Conservation (phyloP, 139 green algal genomes). For the Diplosphaera chodatii region DNA sequence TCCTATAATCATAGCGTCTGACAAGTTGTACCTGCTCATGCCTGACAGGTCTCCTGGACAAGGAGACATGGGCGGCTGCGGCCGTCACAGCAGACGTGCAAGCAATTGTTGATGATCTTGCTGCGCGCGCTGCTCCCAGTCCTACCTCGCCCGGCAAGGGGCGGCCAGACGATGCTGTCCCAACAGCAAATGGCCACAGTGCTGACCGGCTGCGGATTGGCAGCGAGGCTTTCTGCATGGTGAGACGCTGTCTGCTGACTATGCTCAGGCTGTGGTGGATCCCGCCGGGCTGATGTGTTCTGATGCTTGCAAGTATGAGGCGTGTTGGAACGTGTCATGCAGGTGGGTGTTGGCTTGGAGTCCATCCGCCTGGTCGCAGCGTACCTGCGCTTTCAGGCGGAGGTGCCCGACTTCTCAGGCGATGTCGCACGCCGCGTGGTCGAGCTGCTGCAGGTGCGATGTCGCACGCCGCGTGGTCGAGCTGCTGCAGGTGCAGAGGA, state of each 20-base stretch:
- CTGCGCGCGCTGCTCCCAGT: slow-evolving; percentile 5
- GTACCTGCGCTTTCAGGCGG: slow-evolving; percentile 34
- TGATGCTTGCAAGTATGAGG: too few relatives aligned
- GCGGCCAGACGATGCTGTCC: background rate
- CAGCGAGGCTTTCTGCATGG: background rate
- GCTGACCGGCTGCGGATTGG: background rate
- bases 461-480: too few relatives aligned
- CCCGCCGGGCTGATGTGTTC: too few relatives aligned
- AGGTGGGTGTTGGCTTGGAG: background rate
- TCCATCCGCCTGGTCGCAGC: slow-evolving; percentile 47
- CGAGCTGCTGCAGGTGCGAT: slow-evolving; percentile 65
- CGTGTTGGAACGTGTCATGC: too few relatives aligned
- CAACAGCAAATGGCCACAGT: background rate
- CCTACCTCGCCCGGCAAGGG: background rate
- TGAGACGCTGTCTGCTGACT: background rate
- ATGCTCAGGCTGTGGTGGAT: too few relatives aligned
- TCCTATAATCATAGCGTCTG: too few relatives aligned
- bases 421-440: slow-evolving; percentile 66
- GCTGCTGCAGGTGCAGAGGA: too few relatives aligned
- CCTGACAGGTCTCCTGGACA: slow-evolving; percentile 33
- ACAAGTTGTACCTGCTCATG: too few relatives aligned
- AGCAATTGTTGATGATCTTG: slow-evolving; percentile 35
- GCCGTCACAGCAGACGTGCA: slow-evolving; percentile 52
- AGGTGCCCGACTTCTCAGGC: slow-evolving; percentile 29
- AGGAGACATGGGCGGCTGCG: slow-evolving; percentile 58